These are phyloP conservation scores for Cyberlindnera sargentensis DNA, from an alignment of 805 yeast genomes.

Conservation along the genomic window DNA sequence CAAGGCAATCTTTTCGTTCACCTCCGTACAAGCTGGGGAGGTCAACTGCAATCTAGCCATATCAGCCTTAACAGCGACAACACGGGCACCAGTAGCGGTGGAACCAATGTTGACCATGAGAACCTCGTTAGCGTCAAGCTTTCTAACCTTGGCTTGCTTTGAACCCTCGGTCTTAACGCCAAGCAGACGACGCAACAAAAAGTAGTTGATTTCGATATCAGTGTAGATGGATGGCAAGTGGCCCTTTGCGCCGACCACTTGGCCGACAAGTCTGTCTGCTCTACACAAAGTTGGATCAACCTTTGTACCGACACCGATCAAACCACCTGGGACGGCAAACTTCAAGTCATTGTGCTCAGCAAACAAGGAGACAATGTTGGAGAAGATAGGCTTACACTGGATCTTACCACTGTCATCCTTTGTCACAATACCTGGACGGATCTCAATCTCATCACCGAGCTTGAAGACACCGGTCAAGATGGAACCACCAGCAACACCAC, in stretches of 20 bases:
- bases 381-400: slow-evolving; percentile 93
- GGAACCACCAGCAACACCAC: slow-evolving; percentile 99
- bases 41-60: slow-evolving; percentile 97
- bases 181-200: slow-evolving; percentile 89
- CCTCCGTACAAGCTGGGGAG: slow-evolving; percentile 97
- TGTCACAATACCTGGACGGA: slow-evolving; percentile 98
- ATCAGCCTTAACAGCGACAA: slow-evolving; percentile 95
- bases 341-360: slow-evolving; percentile 98
- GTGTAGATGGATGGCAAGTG: slow-evolving; percentile 93
- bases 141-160: slow-evolving; percentile 94
- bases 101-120: slow-evolving; percentile 99
- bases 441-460: slow-evolving; percentile 96
- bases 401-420: slow-evolving; percentile 83
- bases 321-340: slow-evolving; percentile 99
- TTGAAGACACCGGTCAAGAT: slow-evolving; percentile 95
- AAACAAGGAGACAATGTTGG: slow-evolving; percentile 86
- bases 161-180: slow-evolving; percentile 99
- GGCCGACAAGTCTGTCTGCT: slow-evolving; percentile 98
- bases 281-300: slow-evolving; percentile 98
- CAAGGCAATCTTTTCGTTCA: slow-evolving; percentile 95
- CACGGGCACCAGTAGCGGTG: slow-evolving; percentile 99
- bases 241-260: slow-evolving; percentile 97
- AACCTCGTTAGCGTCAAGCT: slow-evolving; percentile 89
- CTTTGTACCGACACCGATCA: slow-evolving; percentile 98
- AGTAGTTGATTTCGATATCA: slow-evolving; percentile 95